Evolutionary conservation across 2,329 filamentous ascomycete genomes (phyloP), one percentile per base, ranked within the genome.

Genomic region (Kalmusia sp.): DNA sequence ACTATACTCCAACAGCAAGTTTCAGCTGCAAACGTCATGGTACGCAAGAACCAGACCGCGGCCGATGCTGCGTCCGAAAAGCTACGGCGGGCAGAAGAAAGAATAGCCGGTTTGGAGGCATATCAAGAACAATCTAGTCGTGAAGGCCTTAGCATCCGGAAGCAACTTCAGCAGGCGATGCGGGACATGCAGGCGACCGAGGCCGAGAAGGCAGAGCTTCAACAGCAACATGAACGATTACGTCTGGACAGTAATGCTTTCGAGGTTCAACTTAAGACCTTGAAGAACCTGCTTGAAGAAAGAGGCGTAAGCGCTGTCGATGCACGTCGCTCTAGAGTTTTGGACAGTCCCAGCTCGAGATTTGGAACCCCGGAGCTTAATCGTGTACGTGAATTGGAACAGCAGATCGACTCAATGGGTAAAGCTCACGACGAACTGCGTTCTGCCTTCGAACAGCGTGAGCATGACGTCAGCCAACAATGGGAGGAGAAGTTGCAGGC

Each of bases 81-180:
- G 71, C 82, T 99, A 48, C 89, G 95, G 48, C 89, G 89, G 53
- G 95, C 95, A 3, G 96, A 99, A 76, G 96, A 98, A 78, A 88
- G 95, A 35, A 98, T 99, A 72, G 96, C 95, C 4, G 95, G 95
- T 6, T 83, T 99, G 3, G 95, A 99, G 74, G 91, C 92, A 24
- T 98, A 98, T 73, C 95, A 99, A 76, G 95, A 99, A 71, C 95
- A 99, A 76, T 90, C 93, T 3, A 98, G 93, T 74, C 86, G 95
- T 38, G 96, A 99, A 74, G 92, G 92, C 43, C 87, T 99, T 49
- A 86, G 88, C 30, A 92, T 98, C 61, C 87, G 95, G 49, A 88
- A 95, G 70, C 93, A 98, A 70, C 83, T 99, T 48, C 95, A 98
- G 72, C 83, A 87, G 22, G 87, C 91, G 4, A 82, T 96, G 72